Percentiles rank a stretch among this genome's conserved stretches.
These are phyloP conservation scores for Terfezia claveryi DNA, from an alignment of 495 filamentous ascomycete species.

Conservation along the genomic window DNA sequence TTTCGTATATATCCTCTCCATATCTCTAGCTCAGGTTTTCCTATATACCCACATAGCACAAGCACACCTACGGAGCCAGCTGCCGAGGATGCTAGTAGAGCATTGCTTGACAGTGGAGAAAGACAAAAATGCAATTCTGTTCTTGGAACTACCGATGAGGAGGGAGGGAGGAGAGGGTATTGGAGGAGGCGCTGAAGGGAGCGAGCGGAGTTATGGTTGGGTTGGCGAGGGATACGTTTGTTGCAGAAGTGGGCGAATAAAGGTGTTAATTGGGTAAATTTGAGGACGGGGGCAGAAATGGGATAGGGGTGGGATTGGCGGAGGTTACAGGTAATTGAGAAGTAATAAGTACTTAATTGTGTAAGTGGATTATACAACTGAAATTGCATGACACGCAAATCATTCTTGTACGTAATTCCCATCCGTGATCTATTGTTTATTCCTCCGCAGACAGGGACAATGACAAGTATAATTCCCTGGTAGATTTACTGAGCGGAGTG, in stretches of 20 bases:
- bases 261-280: conserved; percentile 13
- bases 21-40: conserved; percentile 11
- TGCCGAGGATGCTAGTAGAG: conserved; percentile 11
- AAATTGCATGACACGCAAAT: too few species aligned
- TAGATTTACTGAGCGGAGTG: too few species aligned
- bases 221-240: conserved; percentile 13
- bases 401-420: too few species aligned
- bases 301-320: conserved; percentile 15
- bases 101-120: conserved; percentile 12
- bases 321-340: too few species aligned
- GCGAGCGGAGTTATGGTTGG: too few species aligned
- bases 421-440: too few species aligned
- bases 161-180: conserved; percentile 8
- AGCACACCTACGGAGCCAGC: conserved; percentile 1
- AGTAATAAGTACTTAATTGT: too few species aligned
- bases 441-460: too few species aligned
- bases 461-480: too few species aligned
- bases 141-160: conserved; percentile 14
- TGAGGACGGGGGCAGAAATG: conserved; percentile 11
- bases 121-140: conserved; percentile 9
- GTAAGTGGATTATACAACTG: too few species aligned
- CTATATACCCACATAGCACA: conserved; percentile 12
- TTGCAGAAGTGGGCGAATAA: conserved; percentile 14
- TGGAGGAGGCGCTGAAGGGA: conserved; percentile 1
- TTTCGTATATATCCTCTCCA: conserved; percentile 6